phyloP scores from a whole-genome alignment of 345 rosid genomes.

The Citrus maxima region DNA sequence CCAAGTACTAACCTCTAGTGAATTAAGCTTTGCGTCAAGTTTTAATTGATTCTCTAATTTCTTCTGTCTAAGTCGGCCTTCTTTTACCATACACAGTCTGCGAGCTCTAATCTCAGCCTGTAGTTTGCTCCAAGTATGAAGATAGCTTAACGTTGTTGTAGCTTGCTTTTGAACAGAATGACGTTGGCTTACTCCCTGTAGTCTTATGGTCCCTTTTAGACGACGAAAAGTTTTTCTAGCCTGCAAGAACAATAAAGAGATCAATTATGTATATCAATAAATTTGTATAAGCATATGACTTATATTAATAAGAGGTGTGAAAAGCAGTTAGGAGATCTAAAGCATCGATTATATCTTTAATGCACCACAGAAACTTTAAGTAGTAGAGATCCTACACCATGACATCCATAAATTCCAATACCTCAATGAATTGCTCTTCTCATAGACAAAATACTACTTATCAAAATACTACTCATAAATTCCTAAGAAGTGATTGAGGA shows the following conservation, averaged over 20 bases:
- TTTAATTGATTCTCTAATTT: constrained; percentile 86
- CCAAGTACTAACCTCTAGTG: constrained; percentile 61
- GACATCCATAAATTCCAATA: neutral
- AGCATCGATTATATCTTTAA: neutral
- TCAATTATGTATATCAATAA: neutral
- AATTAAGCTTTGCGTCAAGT: constrained; percentile 92
- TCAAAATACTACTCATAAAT: neutral
- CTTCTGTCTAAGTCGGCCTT: constrained; percentile 69
- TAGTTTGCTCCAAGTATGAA: constrained; percentile 84
- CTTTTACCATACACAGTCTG: constrained; percentile 73
- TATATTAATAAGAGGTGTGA: constrained; percentile 1
- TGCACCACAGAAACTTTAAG: constrained; percentile 1
- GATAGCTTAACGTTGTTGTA: constrained; percentile 48
- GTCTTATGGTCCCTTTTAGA: constrained; percentile 56
- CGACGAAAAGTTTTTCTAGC: constrained; percentile 69
- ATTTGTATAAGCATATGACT: neutral
- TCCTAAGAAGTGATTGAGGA: neutral
- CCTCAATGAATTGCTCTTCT: neutral
- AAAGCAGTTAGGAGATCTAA: neutral
- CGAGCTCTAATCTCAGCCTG: constrained; percentile 71
- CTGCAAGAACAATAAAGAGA: constrained; percentile 34
- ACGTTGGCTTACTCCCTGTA: constrained; percentile 46
- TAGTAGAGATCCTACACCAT: neutral
- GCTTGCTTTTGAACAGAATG: constrained; percentile 64
- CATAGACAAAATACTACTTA: neutral